Base-by-base conservation (phyloP, 495 filamentous ascomycete genomes). In the Neurospora intermedia region DNA sequence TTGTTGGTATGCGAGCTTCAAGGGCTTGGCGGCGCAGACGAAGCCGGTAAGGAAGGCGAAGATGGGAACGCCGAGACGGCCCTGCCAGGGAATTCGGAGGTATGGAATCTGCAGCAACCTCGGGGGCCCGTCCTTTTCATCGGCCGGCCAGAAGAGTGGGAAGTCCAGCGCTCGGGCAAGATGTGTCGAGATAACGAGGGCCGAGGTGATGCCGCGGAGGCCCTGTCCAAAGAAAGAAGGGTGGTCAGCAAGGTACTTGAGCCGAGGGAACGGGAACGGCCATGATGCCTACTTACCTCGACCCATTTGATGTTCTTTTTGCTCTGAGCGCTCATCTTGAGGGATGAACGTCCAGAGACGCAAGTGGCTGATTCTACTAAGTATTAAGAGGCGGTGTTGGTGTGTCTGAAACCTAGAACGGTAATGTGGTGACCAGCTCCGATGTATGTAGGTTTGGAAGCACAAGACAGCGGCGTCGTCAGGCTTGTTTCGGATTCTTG, bases 31-130 rank as follows among this genome's bases (percentile, higher is more conserved):
- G 9, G 89, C 88, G 78, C 88, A 90, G 23, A 91, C 89, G 77
- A 90, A 91, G 73, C 89, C 89, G 4, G 89, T 90, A 41, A 91
- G 80, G 73, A 91, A 87, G 70, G 88, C 87, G 78, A 91, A 91
- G 73, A 90, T 88, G 43, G 89, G 86, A 42, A 91, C 88, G 69
- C 89, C 89, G 39, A 90, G 82, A 69, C 87, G 86, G 45, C 88
- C 89, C 78, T 91, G 89, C 82, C 84, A 85, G 10, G 88, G 85
- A 38, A 91, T 85, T 9, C 89, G 88, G n/a, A 91, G 76, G 71
- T 90, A 82, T 15, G 89, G 89, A 71, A 84, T 82, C 77, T 91
- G 89, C 4, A 91, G 79, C 16, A 89, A 72, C 40, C 85, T 84
- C 15, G 88, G 86, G 0, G 83, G 39, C 3, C 75, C 77, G 69